A percentile compares a stretch with the other conserved stretches of the same genome.
Evolutionary conservation across 1,139 yeast genomes (phyloP).

Genomic region (Wickerhamomyces sp.): DNA sequence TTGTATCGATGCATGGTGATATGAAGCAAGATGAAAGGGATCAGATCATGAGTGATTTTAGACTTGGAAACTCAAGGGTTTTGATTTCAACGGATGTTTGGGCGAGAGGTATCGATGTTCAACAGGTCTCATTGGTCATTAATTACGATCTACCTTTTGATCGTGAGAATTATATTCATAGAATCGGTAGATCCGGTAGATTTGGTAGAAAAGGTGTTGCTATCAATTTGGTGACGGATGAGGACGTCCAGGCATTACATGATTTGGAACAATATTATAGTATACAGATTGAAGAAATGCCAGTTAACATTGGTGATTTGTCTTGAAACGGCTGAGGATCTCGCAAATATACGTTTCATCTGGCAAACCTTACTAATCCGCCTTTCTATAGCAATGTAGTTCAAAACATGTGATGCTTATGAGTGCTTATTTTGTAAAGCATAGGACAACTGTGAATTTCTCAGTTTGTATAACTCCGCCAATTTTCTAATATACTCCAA

Average conservation of each 20-base stretch:
- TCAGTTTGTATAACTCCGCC: constrained; percentile 29
- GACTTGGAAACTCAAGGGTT: constrained; percentile 75
- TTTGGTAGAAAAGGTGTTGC: constrained; percentile 97
- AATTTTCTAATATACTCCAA: constrained; percentile 25
- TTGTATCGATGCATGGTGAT: constrained; percentile 94
- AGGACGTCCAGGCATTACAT: constrained; percentile 53
- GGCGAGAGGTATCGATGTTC: constrained; percentile 98
- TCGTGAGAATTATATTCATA: constrained; percentile 84
- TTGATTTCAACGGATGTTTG: constrained; percentile 93
- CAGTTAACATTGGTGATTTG: constrained; percentile 56
- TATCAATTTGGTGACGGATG: constrained; percentile 74
- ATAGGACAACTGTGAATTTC: constrained; percentile 34
- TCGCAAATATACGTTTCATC: no score
- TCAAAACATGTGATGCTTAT: no score
- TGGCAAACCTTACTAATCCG: no score
- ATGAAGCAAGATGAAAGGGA: constrained; percentile 94
- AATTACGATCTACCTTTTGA: constrained; percentile 87
- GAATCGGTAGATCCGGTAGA: constrained; percentile 94
- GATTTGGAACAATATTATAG: constrained; percentile 76
- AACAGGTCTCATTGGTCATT: constrained; percentile 91
- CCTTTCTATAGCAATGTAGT: no score
- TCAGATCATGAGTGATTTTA: constrained; percentile 79
- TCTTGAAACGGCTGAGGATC: no score
- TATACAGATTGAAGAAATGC: constrained; percentile 83
- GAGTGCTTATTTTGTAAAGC: no score